Conservation (phyloP, 805 yeast genomes). For the Starmerella asiatica region DNA sequence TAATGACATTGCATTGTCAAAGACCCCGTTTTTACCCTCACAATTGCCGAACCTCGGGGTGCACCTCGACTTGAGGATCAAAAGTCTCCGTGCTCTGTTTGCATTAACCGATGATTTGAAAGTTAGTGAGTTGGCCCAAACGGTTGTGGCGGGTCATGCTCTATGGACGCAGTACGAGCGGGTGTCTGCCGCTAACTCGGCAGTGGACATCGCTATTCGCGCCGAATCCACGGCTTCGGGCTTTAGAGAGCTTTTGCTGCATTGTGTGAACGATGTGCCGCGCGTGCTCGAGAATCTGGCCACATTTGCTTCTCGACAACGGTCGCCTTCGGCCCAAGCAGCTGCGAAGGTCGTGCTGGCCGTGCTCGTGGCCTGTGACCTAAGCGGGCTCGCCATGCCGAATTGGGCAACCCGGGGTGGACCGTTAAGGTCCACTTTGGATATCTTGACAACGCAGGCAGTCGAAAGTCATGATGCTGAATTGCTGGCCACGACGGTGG, state of each 20-base stretch:
- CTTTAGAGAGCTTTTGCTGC: not conserved
- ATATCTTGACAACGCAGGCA: conserved; percentile 16
- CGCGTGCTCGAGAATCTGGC: not conserved
- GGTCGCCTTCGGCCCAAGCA: not conserved
- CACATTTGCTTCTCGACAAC: not conserved
- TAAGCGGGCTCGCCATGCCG: conserved; percentile 4
- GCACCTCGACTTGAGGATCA: conserved; percentile 39
- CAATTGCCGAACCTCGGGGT: conserved; percentile 38
- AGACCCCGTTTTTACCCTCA: conserved; percentile 44
- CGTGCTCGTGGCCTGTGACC: conserved; percentile 4
- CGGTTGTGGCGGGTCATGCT: conserved; percentile 12
- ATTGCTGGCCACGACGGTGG: conserved; percentile 29
- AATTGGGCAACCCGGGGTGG: conserved; percentile 5
- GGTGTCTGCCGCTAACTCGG: not conserved
- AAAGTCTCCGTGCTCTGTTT: conserved; percentile 35
- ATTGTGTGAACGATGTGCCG: not conserved
- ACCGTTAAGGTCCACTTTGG: conserved; percentile 5
- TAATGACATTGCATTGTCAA: conserved; percentile 43
- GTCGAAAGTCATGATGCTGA: conserved; percentile 13
- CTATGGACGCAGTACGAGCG: conserved; percentile 1
- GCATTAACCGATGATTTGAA: conserved; percentile 29
- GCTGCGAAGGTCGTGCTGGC: not conserved
- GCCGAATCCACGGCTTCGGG: not conserved
- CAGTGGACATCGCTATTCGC: not conserved
- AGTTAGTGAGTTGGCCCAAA: conserved; percentile 12